These are phyloP conservation scores for Corylus avellana DNA, from an alignment of 306 rosid genomes.

Conservation along the genomic window DNA sequence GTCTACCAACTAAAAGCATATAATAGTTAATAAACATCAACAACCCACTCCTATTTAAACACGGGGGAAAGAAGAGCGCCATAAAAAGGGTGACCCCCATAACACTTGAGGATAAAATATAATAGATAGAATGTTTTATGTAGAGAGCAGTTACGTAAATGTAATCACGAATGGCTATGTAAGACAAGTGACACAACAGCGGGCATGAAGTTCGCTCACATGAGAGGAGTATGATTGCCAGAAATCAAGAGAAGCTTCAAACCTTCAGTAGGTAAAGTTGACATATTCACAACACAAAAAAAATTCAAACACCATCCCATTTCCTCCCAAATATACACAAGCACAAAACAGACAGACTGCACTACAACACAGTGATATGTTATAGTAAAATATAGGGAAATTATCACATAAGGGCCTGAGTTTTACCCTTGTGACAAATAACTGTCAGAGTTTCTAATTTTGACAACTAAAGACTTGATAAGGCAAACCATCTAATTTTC, in stretches of 20 bases:
- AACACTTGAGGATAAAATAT: not conserved
- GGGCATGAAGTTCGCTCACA: not conserved
- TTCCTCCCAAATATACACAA: not conserved
- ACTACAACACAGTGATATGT: not conserved
- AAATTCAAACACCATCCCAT: not conserved
- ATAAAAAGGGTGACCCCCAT: not conserved
- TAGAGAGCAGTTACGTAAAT: not conserved
- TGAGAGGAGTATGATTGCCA: not conserved
- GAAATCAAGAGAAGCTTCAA: not conserved
- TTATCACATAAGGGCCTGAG: too few species aligned
- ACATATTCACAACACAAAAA: not conserved
- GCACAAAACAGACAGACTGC: not conserved
- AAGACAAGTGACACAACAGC: not conserved
- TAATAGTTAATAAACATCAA: not conserved
- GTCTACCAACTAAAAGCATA: not conserved
- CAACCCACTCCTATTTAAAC: not conserved
- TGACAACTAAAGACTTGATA: too few species aligned
- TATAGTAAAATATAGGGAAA: not conserved
- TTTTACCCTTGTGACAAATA: too few species aligned
- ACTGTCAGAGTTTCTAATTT: too few species aligned
- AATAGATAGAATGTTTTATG: not conserved
- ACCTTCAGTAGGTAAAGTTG: not conserved
- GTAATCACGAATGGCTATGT: not conserved
- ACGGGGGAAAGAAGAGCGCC: not conserved
- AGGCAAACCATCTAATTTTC: too few species aligned